Conservation (phyloP, 1,139 yeast genomes). For the Wickerhamiella pararugosa region DNA sequence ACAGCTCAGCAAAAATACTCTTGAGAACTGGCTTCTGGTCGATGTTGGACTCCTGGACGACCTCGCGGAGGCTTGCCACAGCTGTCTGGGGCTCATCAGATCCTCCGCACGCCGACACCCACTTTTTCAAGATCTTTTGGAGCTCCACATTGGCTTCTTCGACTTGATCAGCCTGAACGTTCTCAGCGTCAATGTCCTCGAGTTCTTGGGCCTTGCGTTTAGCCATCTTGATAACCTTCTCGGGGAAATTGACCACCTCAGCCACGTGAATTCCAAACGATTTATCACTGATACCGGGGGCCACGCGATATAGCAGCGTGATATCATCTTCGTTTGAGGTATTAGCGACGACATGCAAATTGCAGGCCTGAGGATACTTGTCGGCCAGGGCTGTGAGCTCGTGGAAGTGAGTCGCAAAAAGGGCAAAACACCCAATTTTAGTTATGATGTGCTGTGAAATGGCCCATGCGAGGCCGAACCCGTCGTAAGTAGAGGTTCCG, state of each 20-base stretch:
- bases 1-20: constrained; percentile 7
- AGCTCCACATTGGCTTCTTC: constrained; percentile 8
- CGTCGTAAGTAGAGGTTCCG: constrained; percentile 95
- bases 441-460: constrained; percentile 73
- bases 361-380: constrained; percentile 44
- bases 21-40: constrained; percentile 11
- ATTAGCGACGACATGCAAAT: constrained; percentile 89
- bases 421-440: constrained; percentile 56
- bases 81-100: constrained; percentile 7
- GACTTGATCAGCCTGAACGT: constrained; percentile 19
- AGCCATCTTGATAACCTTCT: constrained; percentile 82
- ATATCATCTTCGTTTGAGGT: constrained; percentile 34
- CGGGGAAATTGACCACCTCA: constrained; percentile 83
- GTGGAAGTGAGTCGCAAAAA: constrained; percentile 96
- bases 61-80: constrained; percentile 7
- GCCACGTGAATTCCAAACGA: constrained; percentile 98
- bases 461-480: constrained; percentile 95
- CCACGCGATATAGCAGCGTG: constrained; percentile 78
- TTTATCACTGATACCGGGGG: constrained; percentile 82
- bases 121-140: constrained; percentile 7
- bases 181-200: constrained; percentile 43
- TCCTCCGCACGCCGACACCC: constrained; percentile 8
- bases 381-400: constrained; percentile 72
- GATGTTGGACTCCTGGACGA: constrained; percentile 8
- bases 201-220: constrained; percentile 82